Conservation (phyloP, 768 basidiomycete genomes). For the Crassisporium funariophilum region DNA sequence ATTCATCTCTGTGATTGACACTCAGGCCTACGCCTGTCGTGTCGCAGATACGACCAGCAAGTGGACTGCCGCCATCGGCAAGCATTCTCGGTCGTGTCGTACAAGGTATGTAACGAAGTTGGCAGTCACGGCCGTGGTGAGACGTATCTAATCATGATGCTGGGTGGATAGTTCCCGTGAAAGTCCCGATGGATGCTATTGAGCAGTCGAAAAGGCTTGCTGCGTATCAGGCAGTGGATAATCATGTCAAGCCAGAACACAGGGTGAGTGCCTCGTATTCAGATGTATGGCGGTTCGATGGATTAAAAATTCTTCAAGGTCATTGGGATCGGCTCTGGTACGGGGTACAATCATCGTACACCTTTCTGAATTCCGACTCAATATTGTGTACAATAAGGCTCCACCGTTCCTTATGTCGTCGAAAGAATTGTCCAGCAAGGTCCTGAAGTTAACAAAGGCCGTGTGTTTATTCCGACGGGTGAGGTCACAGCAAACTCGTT, state of each 20-base stretch:
- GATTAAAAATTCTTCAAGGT: conserved; percentile 45
- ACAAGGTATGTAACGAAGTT: conserved; percentile 1
- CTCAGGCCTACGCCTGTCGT: conserved; percentile 2
- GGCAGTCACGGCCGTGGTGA: neutral
- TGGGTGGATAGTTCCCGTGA: conserved; percentile 19
- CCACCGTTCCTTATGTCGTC: conserved; percentile 96
- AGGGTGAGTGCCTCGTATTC: conserved; percentile 51
- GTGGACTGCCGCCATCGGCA: neutral
- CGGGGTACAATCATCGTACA: conserved; percentile 7
- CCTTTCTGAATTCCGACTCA: conserved; percentile 9
- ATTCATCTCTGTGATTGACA: no score
- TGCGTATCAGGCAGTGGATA: conserved; percentile 93
- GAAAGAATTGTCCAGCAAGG: conserved; percentile 92
- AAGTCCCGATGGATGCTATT: conserved; percentile 44
- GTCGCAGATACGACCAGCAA: conserved; percentile 1
- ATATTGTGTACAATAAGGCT: conserved; percentile 48
- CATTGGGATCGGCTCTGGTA: conserved; percentile 88
- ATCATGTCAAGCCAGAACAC: conserved; percentile 80
- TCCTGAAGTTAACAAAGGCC: conserved; percentile 65
- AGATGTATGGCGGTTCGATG: neutral
- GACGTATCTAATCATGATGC: neutral
- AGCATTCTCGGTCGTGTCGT: neutral
- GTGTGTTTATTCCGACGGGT: conserved; percentile 92
- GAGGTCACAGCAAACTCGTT: conserved; percentile 16
- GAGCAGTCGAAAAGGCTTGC: conserved; percentile 90